phyloP scores from a whole-genome alignment of 1,284 basidiomycete species.

The Sphaerobolus stellatus region DNA sequence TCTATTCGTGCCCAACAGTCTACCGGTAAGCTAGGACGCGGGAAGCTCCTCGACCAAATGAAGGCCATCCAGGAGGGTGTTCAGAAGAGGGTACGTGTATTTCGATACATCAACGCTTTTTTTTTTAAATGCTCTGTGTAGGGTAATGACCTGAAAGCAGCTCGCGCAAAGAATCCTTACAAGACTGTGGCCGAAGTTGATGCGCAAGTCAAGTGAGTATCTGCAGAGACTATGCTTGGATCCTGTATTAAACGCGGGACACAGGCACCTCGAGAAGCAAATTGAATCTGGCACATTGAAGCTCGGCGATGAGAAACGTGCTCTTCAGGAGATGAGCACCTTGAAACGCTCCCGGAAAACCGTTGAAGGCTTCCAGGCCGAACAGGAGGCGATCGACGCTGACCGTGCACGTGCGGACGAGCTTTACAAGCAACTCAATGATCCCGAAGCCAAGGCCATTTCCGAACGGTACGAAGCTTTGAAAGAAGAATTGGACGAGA shows the following conservation, averaged over 20 bases:
- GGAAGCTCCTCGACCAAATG: conserved; percentile 81
- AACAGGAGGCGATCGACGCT: conserved; percentile 79
- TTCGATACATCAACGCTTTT: conserved; percentile 9
- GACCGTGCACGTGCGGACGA: conserved; percentile 80
- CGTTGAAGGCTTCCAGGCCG: conserved; percentile 78
- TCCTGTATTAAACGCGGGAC: conserved; percentile 11
- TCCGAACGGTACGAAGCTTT: conserved; percentile 83
- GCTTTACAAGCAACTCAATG: conserved; percentile 83
- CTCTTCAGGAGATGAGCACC: conserved; percentile 83
- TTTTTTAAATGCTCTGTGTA: conserved; percentile 30
- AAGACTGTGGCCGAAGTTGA: conserved; percentile 90
- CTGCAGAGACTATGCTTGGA: background rate
- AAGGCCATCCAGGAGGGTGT: conserved; percentile 80
- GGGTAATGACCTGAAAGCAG: conserved; percentile 87
- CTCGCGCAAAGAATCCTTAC: conserved; percentile 80
- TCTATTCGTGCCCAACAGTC: conserved; percentile 79
- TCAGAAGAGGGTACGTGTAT: conserved; percentile 72
- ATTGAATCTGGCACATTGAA: conserved; percentile 93
- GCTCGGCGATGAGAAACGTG: conserved; percentile 94
- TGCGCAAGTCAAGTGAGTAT: conserved; percentile 74
- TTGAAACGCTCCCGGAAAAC: conserved; percentile 68
- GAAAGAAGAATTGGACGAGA: conserved; percentile 81
- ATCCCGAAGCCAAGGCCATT: conserved; percentile 84
- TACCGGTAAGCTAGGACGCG: conserved; percentile 71
- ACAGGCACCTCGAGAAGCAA: conserved; percentile 81